Evolutionary conservation across 306 rosid genomes (phyloP).

Genomic region (Pterocarpus macrocarpus): DNA sequence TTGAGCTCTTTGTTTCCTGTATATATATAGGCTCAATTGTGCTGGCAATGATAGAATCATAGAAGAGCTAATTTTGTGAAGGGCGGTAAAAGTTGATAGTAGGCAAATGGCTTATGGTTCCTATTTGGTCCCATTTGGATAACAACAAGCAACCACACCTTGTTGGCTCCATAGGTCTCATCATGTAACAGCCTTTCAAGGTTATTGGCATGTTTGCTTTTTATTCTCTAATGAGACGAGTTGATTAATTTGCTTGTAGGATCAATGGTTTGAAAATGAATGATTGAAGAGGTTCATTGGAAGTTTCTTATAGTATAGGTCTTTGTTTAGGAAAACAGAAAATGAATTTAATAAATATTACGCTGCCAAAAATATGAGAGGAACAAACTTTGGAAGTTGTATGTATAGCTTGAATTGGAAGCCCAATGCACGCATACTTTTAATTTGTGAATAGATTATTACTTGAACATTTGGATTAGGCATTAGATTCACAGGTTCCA

Average conservation of each 20-base stretch:
- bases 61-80: slow-evolving; percentile 21
- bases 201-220: slow-evolving; percentile 51
- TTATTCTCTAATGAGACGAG: no score
- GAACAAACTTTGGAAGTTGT: no score
- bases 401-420: no score
- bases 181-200: slow-evolving; percentile 39
- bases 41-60: slow-evolving; percentile 29
- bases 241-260: no score
- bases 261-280: neutral
- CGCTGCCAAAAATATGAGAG: no score
- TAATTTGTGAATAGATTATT: no score
- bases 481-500: no score
- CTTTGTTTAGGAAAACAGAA: neutral
- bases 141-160: slow-evolving; percentile 50
- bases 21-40: neutral
- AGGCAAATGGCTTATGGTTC: slow-evolving; percentile 57
- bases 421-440: no score
- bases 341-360: neutral
- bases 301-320: slow-evolving; percentile 5
- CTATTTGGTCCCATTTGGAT: slow-evolving; percentile 70
- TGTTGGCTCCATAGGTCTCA: slow-evolving; percentile 57
- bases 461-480: no score
- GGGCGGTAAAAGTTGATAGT: slow-evolving; percentile 60
- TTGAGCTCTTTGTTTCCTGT: no score
- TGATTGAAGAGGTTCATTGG: no score